Base-by-base conservation (phyloP, 768 basidiomycete genomes). In the Kockovaella imperatae region DNA sequence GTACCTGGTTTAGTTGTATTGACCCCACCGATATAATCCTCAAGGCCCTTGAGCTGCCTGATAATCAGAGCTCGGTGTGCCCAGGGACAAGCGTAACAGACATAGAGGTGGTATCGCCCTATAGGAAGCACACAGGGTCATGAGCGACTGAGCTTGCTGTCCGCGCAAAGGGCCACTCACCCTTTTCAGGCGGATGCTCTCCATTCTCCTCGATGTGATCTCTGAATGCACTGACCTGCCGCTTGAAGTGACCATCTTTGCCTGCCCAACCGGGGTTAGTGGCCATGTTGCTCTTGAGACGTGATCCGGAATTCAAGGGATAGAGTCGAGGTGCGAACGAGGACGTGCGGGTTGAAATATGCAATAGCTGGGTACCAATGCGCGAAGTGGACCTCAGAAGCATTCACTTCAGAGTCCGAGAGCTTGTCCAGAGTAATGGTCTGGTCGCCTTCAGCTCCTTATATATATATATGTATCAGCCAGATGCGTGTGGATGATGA, bases 61-160 rank as follows among this genome's bases (percentile, higher is more conserved):
- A 84, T 76, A 59, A 97, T 95, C 53, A 95, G 75, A 3, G 90
- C 80, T 56, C 93, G 78, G 21, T 88, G 87, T 0, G 93, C 93
- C 93, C 91, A 97, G 7, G 93, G 63, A 42, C 53, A 96, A 1
- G 84, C 81, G 54, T 82, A 80, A 3, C 84, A 85, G 49, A 95
- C 86, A 60, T 87, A 93, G 57, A 93, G 85, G 58, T 86, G 86
- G 68, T 96, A 96, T 36, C 91, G 83, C 52, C 81, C 88, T 88
- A 42, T n/a, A 20, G 25, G 20, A 45, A 47, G 42, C 40, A 35
- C 38, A 8, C 48, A n/a, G 2, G 25, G 13, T 35, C 31, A 29
- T 23, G n/a, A 39, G 13, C 25, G 14, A n/a, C 18, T n/a, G 25
- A 28, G 4, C 4, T 5, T 15, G 5, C 6, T 40, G 20, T 15